These are phyloP conservation scores for Solanum hybrid DNA, from an alignment of 305 asterid genomes.

Conservation along the genomic window DNA sequence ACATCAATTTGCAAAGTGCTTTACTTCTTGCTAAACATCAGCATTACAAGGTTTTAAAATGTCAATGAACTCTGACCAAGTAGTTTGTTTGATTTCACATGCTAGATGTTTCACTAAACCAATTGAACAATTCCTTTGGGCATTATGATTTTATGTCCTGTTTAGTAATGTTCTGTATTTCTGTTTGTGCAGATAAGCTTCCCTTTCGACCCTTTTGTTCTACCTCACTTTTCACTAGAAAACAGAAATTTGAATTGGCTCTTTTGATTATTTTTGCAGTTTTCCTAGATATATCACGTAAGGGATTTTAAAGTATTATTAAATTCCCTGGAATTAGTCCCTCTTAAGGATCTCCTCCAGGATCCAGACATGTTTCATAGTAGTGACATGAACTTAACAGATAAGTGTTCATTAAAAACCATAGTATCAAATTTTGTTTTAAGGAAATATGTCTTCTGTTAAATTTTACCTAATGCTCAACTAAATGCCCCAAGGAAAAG, in stretches of 20 bases:
- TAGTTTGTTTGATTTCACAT: neutral
- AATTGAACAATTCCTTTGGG: neutral
- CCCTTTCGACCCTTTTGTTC: neutral
- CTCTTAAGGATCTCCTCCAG: neutral
- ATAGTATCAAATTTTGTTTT: neutral
- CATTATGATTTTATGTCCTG: neutral
- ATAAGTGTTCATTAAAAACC: neutral
- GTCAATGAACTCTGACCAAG: neutral
- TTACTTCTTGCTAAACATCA: neutral
- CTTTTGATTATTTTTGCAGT: neutral
- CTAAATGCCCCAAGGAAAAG: neutral
- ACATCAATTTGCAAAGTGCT: neutral
- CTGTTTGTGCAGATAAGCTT: neutral
- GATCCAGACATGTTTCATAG: neutral
- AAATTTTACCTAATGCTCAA: neutral
- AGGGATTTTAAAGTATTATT: neutral
- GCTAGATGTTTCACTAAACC: neutral
- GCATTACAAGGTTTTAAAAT: neutral
- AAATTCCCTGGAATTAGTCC: neutral
- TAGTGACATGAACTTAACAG: neutral
- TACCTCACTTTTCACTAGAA: neutral
- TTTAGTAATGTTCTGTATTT: neutral
- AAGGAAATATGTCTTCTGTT: neutral
- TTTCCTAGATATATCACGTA: neutral
- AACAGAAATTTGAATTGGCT: neutral